Base-by-base conservation (phyloP, 2,329 filamentous ascomycete species). In the Apiospora malaysiana region DNA sequence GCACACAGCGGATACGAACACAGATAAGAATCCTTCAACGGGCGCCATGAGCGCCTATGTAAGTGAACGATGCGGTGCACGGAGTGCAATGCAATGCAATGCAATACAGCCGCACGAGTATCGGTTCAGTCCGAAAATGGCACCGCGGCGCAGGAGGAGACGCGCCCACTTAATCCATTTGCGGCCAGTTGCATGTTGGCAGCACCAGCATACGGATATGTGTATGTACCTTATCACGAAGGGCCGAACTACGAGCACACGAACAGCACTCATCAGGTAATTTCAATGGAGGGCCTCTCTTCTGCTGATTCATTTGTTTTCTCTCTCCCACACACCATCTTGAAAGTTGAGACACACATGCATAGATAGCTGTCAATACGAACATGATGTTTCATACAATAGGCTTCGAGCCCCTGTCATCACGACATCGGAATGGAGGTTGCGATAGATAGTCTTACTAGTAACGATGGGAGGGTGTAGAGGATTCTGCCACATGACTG, bases 401-500 rank as follows among this genome's bases (percentile, higher is more conserved):
- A 37, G 27, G 7, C 51, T 59, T 59, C 16, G 37, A 21, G 27
- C 51, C 51, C 51, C 27, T 10, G 27, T n/a, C 8, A n/a, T 59
- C 51, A n/a, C 51, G 51, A n/a, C 51, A 21, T 59, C 18, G 18
- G 9, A 21, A 37, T 14, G 56, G 9, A 63, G 56, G 56, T n/a
- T 63, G 56, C 32, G 56, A 40, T 63, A 14, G n/a, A n/a, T 21
- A 27, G 32, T 23, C 12, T n/a, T 40, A 40, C 56, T 40, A 63
- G 56, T 18, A 21, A 23, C 27, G 27, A 4, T 40, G 56, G 32
- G 37, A 32, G 32, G 56, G 56, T 63, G 56, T 63, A 32, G 18
- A 63, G 56, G 56, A 4, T 40, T 40, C 56, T 63, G 56, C 56
- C 56, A 63, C 56, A 63, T 63, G 56, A 40, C 32, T 40, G 32